Percentiles rank a stretch among this genome's conserved stretches.
Evolutionary conservation across 331 rosid species (phyloP).

Genomic region (Rosa hybrid): DNA sequence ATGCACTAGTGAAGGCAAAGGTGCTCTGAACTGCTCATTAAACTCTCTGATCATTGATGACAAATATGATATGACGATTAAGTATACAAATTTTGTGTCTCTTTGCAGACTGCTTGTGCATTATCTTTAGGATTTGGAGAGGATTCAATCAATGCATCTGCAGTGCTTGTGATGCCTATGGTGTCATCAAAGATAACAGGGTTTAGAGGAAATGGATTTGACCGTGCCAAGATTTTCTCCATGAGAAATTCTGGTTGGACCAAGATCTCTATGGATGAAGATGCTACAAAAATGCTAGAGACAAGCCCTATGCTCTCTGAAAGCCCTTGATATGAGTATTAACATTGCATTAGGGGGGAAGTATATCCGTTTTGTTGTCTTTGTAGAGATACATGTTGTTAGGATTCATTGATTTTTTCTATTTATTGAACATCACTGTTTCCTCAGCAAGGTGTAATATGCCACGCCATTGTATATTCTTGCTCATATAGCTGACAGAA

Average conservation of each 20-base stretch:
- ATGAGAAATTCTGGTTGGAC: constrained; percentile 68
- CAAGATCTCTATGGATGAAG: constrained; percentile 61
- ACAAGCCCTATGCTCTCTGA: constrained; percentile 20
- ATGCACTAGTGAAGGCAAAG: constrained; percentile 76
- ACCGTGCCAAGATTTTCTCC: constrained; percentile 48
- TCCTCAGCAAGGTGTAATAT: neutral
- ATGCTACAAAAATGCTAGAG: constrained; percentile 28
- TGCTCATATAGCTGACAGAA: constrained; percentile 5
- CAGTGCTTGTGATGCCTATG: constrained; percentile 97
- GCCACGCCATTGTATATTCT: constrained; percentile 26
- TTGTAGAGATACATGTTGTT: constrained; percentile 19
- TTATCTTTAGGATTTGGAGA: constrained; percentile 84
- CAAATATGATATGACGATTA: constrained; percentile 5
- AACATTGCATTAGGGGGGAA: constrained; percentile 27
- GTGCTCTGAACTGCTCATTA: constrained; percentile 34
- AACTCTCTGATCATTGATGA: neutral
- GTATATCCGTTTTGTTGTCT: constrained; percentile 11
- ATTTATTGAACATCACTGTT: constrained; percentile 8
- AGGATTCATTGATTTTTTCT: constrained; percentile 12
- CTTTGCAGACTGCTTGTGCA: constrained; percentile 73
- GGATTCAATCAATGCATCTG: constrained; percentile 84
- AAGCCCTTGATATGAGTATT: constrained; percentile 30
- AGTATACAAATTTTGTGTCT: constrained; percentile 14
- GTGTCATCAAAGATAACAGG: constrained; percentile 94
- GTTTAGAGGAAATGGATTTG: constrained; percentile 79